Evolutionary conservation across 2,329 filamentous ascomycete genomes (phyloP), one percentile per base, ranked within the genome.

Genomic region (Chrysosphaeria jannelii): DNA sequence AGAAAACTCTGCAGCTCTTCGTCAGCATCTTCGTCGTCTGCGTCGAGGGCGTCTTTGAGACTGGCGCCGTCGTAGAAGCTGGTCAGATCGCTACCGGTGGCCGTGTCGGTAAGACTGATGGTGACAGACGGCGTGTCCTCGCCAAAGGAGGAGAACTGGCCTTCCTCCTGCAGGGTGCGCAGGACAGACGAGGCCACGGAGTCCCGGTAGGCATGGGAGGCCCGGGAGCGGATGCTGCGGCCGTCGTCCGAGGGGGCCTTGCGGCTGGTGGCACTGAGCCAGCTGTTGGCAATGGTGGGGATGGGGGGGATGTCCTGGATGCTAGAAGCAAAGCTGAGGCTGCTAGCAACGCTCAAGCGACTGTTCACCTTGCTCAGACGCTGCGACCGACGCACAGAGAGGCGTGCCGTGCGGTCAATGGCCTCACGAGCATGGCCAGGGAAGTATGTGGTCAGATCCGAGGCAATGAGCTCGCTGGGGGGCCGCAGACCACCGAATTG

Each of bases 391-490:
- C 81, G 63, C 43, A 91, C 70, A 1, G 81, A 91, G 44, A 91
- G 61, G 23, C 85, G 71, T 30, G 90, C 79, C 1, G 85, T 93
- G 34, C 78, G 71, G 42, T 93, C 85, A 39, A 97, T 91, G 35
- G 89, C 76, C 39, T 90, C 79, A 26, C 75, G 67, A 23, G 79
- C 66, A 36, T 93, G 81, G 37, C 89, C 78, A 0, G 85, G 85
- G 53, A 97, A 97, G 50, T 93, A 97, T 0, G 79, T 89, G 2
- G 76, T 85, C 28, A 97, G 51, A 39, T 97, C 85, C 12, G 85
- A 89, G 13, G 81, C 81, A 39, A 97, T 97, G 40, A 97, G 60
- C 48, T 97, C 85, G 47, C 81, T 93, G 2, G 85, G 85, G 10
- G 85, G 85, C 34, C 85, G 59, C 31, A 85, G 66, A 16, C 81